Conservation (phyloP, 2,329 filamentous ascomycete genomes). For the Aspergillus luchuensis region DNA sequence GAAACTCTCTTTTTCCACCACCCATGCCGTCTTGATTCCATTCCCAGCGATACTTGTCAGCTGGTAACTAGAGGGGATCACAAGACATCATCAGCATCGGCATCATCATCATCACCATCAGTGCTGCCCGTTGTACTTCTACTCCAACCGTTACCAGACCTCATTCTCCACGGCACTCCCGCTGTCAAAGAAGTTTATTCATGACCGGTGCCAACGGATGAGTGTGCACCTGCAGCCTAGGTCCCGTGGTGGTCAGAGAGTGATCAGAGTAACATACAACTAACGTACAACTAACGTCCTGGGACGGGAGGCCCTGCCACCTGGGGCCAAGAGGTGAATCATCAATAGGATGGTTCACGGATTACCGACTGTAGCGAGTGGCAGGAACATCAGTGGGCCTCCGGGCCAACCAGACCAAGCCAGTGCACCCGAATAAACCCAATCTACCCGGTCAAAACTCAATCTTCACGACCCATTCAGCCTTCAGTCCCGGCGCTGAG, state of each 20-base stretch:
- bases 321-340: background rate
- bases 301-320: background rate
- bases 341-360: constrained; percentile 1
- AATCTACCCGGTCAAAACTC: constrained; percentile 14
- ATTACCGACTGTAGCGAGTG: constrained; percentile 4
- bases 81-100: background rate
- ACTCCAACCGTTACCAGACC: constrained; percentile 2
- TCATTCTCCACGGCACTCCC: constrained; percentile 1
- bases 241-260: background rate
- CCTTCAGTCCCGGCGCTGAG: constrained; percentile 11
- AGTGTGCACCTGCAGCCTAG: background rate
- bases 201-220: background rate
- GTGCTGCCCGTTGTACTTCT: background rate
- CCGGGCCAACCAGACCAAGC: constrained; percentile 2
- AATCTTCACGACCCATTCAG: constrained; percentile 9
- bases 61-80: background rate
- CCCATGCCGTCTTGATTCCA: background rate
- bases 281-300: background rate
- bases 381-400: constrained; percentile 5
- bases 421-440: constrained; percentile 6
- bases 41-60: background rate
- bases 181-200: constrained; percentile 12
- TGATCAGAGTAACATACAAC: background rate
- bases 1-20: background rate
- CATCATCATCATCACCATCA: background rate